Percentiles rank a stretch among this genome's conserved stretches.
These are phyloP conservation scores for Penicillium sp. DNA, from an alignment of 2,329 filamentous ascomycete species.

Conservation along the genomic window DNA sequence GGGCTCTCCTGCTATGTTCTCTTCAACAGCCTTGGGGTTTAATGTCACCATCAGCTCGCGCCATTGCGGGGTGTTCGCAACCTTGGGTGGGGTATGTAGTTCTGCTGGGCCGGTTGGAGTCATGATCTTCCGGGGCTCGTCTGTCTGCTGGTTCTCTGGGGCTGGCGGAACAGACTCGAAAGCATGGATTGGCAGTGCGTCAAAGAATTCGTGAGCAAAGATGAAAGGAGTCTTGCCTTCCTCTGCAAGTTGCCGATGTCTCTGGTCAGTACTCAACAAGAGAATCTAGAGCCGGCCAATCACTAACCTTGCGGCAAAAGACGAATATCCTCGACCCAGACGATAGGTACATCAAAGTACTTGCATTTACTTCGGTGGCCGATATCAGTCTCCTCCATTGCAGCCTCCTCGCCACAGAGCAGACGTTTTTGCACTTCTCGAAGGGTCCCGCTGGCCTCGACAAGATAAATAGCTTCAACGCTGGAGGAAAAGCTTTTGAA, in stretches of 20 bases:
- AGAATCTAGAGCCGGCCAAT: not conserved
- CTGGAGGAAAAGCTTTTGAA: slow-evolving; percentile 77
- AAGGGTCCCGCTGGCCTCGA: slow-evolving; percentile 86
- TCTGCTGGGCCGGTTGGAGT: slow-evolving; percentile 52
- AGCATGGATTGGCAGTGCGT: slow-evolving; percentile 92
- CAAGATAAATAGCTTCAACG: slow-evolving; percentile 86
- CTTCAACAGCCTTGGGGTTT: slow-evolving; percentile 59
- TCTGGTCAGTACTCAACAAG: not conserved
- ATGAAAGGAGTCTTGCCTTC: slow-evolving; percentile 82
- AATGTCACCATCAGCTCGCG: slow-evolving; percentile 78
- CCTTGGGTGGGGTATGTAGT: slow-evolving; percentile 44
- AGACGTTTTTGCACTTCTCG: slow-evolving; percentile 76
- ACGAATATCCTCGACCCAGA: slow-evolving; percentile 88
- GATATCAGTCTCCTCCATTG: slow-evolving; percentile 69
- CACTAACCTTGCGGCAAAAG: slow-evolving; percentile 70
- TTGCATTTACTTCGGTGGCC: slow-evolving; percentile 77
- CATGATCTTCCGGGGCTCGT: slow-evolving; percentile 50
- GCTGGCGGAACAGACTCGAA: slow-evolving; percentile 73
- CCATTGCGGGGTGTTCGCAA: slow-evolving; percentile 64
- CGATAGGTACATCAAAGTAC: slow-evolving; percentile 71
- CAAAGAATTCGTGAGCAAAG: slow-evolving; percentile 97
- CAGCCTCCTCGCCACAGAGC: slow-evolving; percentile 72
- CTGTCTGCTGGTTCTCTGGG: slow-evolving; percentile 36
- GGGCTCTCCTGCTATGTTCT: slow-evolving; percentile 56
- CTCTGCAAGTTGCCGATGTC: slow-evolving; percentile 43